These are phyloP conservation scores for Gonapodya sp. DNA, from an alignment of 192 early-diverging fungal genomes.

Conservation along the genomic window DNA sequence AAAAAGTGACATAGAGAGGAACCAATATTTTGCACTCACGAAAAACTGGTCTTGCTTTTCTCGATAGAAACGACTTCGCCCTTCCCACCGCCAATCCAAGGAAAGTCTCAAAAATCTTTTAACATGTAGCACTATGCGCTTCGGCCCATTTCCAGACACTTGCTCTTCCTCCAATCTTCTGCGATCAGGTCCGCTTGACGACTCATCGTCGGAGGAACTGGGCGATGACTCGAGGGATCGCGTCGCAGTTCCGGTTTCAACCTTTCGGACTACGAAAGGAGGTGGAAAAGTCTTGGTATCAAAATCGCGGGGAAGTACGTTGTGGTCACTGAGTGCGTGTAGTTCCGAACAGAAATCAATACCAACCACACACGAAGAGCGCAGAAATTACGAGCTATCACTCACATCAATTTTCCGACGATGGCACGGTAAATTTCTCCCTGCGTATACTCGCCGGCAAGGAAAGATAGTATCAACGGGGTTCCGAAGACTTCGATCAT, in stretches of 20 bases:
- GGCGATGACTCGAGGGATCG: background rate
- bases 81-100: slow-evolving; percentile 5
- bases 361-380: background rate
- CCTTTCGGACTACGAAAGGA: background rate
- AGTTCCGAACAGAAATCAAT: background rate
- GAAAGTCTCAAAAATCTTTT: background rate
- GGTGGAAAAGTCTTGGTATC: background rate
- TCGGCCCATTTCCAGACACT: background rate
- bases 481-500: background rate
- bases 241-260: background rate
- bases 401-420: background rate
- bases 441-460: background rate
- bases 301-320: slow-evolving; percentile 1
- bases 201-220: slow-evolving; percentile 1
- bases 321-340: background rate
- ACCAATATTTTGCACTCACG: background rate
- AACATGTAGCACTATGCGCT: background rate
- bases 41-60: background rate
- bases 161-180: background rate
- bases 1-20: background rate
- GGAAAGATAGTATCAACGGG: background rate
- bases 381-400: too few species aligned
- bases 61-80: background rate
- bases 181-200: background rate
- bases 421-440: background rate